These are phyloP conservation scores for Grosmannia serpens DNA, from an alignment of 2,329 filamentous ascomycete species.

Conservation along the genomic window DNA sequence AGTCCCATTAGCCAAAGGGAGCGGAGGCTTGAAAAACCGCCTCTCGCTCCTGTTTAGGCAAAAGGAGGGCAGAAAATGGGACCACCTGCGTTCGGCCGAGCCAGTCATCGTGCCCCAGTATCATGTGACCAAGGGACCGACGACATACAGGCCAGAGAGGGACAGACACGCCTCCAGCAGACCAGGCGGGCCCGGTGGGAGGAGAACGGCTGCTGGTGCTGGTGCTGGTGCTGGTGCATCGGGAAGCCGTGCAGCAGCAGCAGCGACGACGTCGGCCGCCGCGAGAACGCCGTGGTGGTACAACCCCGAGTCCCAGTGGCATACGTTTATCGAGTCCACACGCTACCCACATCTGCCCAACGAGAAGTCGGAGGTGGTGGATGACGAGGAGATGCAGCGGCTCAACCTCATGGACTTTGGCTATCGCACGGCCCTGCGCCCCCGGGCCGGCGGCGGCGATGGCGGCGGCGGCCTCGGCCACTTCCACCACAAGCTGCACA, in stretches of 20 bases:
- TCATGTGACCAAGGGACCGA: conserved; percentile 5
- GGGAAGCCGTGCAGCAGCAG: background rate
- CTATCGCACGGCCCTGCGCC: conserved; percentile 17
- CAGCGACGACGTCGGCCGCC: background rate
- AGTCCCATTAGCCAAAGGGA: background rate
- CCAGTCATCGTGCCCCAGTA: conserved; percentile 42
- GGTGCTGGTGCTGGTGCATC: background rate
- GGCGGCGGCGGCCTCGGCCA: conserved; percentile 26
- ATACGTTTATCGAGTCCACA: conserved; percentile 41
- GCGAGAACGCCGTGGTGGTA: conserved; percentile 9
- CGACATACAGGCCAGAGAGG: background rate
- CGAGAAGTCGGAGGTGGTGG: conserved; percentile 37
- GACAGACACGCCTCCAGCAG: background rate
- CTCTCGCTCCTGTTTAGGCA: conserved; percentile 34
- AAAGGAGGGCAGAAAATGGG: conserved; percentile 40
- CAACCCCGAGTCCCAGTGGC: conserved; percentile 33
- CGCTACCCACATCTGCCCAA: conserved; percentile 35
- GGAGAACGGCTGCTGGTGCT: background rate
- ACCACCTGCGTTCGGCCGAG: conserved; percentile 46
- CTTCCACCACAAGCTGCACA: background rate
- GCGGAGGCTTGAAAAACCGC: background rate
- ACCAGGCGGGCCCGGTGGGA: background rate
- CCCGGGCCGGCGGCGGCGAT: conserved; percentile 17
- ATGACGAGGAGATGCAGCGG: conserved; percentile 28
- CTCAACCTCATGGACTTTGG: conserved; percentile 37